Conservation (phyloP, 2,329 filamentous ascomycete genomes). For the Sphaerulina populicola region DNA sequence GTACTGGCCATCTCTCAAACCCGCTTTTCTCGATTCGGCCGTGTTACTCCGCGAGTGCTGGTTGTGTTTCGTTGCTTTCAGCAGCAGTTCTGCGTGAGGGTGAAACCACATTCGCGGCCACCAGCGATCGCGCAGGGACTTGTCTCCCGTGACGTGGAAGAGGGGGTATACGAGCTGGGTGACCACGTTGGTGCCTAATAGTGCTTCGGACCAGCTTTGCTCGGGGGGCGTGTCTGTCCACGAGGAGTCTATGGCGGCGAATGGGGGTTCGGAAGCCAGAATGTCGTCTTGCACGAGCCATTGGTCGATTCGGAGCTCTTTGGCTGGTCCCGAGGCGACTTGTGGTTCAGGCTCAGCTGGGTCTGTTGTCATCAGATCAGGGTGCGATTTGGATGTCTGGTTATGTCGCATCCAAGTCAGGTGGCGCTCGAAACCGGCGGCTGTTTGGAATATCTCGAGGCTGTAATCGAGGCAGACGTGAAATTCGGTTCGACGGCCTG, state of each 20-base stretch:
- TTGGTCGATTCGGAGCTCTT: slow-evolving; percentile 15
- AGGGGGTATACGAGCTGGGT: slow-evolving; percentile 16
- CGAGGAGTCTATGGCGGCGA: background rate
- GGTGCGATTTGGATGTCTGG: slow-evolving; percentile 8
- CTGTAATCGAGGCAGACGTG: slow-evolving; percentile 22
- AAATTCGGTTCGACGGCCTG: slow-evolving; percentile 18
- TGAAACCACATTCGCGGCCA: slow-evolving; percentile 25
- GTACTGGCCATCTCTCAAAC: slow-evolving; percentile 1
- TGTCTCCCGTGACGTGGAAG: slow-evolving; percentile 22
- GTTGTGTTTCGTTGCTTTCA: slow-evolving; percentile 14
- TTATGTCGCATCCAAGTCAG: slow-evolving; percentile 24
- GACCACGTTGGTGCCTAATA: slow-evolving; percentile 21
- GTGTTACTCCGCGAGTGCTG: slow-evolving; percentile 8
- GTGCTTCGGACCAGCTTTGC: slow-evolving; percentile 16
- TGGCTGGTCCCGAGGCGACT: slow-evolving; percentile 1
- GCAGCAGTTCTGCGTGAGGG: slow-evolving; percentile 13
- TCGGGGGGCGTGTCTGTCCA: slow-evolving; percentile 2
- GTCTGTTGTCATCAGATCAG: slow-evolving; percentile 2
- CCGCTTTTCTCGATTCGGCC: background rate
- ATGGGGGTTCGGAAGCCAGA: slow-evolving; percentile 11
- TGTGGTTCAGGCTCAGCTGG: background rate
- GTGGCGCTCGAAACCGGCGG: slow-evolving; percentile 17
- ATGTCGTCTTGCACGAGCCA: slow-evolving; percentile 14
- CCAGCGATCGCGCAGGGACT: slow-evolving; percentile 17
- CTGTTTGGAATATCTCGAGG: slow-evolving; percentile 22